phyloP scores from a whole-genome alignment of 2,329 filamentous ascomycete species.

The Cercospora berteroae region DNA sequence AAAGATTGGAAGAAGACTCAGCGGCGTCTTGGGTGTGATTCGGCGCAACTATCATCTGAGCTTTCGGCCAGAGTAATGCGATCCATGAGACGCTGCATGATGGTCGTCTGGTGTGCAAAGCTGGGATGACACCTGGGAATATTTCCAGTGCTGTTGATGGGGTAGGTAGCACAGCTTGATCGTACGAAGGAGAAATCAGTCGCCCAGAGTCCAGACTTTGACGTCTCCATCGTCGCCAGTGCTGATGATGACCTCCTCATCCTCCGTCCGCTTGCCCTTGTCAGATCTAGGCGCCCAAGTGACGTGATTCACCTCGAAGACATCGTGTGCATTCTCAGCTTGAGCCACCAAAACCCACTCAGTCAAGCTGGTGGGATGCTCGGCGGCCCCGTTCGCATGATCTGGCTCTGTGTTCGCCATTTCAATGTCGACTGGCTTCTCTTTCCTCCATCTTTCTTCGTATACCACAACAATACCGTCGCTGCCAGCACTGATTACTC shows the following conservation, averaged over 20 bases:
- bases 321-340: conserved; percentile 75
- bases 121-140: too few relatives aligned
- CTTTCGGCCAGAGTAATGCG: too few relatives aligned
- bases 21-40: too few relatives aligned
- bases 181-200: conserved; percentile 5
- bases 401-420: conserved; percentile 26
- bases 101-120: too few relatives aligned
- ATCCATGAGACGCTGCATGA: too few relatives aligned
- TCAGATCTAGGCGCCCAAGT: conserved; percentile 82
- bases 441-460: conserved; percentile 55
- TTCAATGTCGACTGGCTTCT: conserved; percentile 30
- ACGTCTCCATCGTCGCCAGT: conserved; percentile 91
- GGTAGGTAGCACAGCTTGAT: too few relatives aligned
- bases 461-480: conserved; percentile 83
- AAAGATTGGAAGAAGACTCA: too few relatives aligned
- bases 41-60: too few relatives aligned
- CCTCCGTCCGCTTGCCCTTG: conserved; percentile 56
- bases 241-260: conserved; percentile 82
- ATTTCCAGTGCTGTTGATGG: too few relatives aligned
- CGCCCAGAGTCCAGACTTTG: conserved; percentile 69
- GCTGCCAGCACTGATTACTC: conserved; percentile 83
- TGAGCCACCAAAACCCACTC: conserved; percentile 71
- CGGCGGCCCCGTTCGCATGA: conserved; percentile 14
- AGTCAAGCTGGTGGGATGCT: conserved; percentile 36
- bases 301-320: conserved; percentile 92